These are phyloP conservation scores for Penicillium turbatum DNA, from an alignment of 495 filamentous ascomycete species.

Conservation along the genomic window DNA sequence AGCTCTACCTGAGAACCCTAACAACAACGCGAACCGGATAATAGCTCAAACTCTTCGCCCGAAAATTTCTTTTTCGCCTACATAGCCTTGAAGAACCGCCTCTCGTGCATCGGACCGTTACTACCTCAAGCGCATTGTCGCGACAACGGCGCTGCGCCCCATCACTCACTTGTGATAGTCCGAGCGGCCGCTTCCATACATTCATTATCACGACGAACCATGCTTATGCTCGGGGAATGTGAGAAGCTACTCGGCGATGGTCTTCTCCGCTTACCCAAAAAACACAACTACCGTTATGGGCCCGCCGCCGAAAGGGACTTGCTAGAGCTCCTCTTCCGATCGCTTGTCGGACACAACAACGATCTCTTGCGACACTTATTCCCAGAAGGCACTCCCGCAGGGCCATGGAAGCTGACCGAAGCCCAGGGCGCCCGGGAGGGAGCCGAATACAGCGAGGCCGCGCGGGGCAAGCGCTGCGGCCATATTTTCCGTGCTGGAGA, in stretches of 20 bases:
- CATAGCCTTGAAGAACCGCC: not conserved
- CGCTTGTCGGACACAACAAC: conserved; percentile 66
- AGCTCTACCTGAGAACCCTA: not conserved
- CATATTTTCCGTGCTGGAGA: conserved; percentile 94
- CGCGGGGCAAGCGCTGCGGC: conserved; percentile 90
- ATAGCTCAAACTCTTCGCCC: not conserved
- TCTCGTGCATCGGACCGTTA: conserved; percentile 9
- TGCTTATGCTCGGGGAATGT: conserved; percentile 59
- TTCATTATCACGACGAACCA: conserved; percentile 14
- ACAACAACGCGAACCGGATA: not conserved
- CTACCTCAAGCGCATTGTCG: conserved; percentile 12
- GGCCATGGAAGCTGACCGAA: conserved; percentile 69
- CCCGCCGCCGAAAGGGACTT: conserved; percentile 64
- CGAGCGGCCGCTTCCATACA: conserved; percentile 10
- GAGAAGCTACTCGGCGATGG: conserved; percentile 73
- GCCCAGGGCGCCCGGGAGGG: conserved; percentile 92
- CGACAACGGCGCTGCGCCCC: conserved; percentile 15
- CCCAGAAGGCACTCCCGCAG: conserved; percentile 61
- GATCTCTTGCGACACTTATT: conserved; percentile 76
- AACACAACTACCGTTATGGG: conserved; percentile 68
- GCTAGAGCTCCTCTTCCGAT: conserved; percentile 76
- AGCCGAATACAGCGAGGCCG: conserved; percentile 89
- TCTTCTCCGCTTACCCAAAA: conserved; percentile 65
- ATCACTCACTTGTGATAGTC: conserved; percentile 15
- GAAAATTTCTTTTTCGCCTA: conserved; percentile 1